phyloP scores from a whole-genome alignment of 306 rosid genomes.

The Trichosanthes cucumerina region DNA sequence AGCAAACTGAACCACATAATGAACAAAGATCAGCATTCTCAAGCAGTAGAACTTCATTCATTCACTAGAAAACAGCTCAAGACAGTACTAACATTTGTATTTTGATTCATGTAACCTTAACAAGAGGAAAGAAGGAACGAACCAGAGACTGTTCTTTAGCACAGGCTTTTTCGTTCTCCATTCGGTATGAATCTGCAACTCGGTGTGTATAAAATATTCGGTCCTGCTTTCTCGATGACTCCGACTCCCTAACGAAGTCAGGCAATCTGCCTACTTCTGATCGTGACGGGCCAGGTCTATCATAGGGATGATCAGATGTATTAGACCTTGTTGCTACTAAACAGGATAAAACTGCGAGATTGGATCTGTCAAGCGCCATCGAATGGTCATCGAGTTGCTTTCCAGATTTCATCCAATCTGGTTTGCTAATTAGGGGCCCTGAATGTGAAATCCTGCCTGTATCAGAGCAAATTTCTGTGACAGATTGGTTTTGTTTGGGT shows the following conservation, averaged over 20 bases:
- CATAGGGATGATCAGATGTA: slow-evolving; percentile 29
- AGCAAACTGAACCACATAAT: slow-evolving; percentile 34
- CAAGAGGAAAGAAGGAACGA: slow-evolving; percentile 15
- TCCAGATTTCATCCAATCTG: slow-evolving; percentile 32
- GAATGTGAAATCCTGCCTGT: slow-evolving; percentile 49
- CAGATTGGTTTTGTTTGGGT: slow-evolving; percentile 28
- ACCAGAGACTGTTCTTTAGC: slow-evolving; percentile 41
- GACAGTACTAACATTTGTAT: background rate
- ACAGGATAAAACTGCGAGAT: slow-evolving; percentile 41
- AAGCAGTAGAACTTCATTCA: background rate
- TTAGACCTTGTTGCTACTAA: slow-evolving; percentile 47
- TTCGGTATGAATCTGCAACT: slow-evolving; percentile 24
- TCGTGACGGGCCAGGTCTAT: slow-evolving; percentile 29
- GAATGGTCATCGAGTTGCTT: slow-evolving; percentile 32
- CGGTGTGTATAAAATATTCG: slow-evolving; percentile 28
- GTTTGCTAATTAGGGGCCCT: slow-evolving; percentile 52
- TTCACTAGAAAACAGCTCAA: background rate
- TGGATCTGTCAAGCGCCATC: slow-evolving; percentile 24
- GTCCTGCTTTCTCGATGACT: slow-evolving; percentile 37
- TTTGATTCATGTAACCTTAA: background rate
- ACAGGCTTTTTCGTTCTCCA: slow-evolving; percentile 28
- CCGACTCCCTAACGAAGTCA: slow-evolving; percentile 32
- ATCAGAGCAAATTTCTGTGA: slow-evolving; percentile 25
- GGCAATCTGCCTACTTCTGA: slow-evolving; percentile 24
- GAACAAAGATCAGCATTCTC: slow-evolving; percentile 3